Evolutionary conservation across 2,329 filamentous ascomycete genomes (phyloP).

Genomic region (Aureobasidium sp.): DNA sequence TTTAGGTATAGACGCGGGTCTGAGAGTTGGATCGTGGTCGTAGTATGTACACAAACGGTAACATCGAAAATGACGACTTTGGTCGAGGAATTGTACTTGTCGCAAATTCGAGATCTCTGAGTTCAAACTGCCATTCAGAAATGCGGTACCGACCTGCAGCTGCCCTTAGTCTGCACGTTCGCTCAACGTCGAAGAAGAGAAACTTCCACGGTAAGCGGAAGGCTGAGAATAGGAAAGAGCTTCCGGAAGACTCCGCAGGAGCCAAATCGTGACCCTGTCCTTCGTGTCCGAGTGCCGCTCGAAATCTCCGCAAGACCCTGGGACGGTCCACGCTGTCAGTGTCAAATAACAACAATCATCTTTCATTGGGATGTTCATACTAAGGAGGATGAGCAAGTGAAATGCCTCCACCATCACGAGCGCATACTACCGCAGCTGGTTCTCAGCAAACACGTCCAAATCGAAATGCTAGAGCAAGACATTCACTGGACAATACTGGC

Average conservation of each 20-base stretch:
- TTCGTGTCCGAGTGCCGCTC: background rate
- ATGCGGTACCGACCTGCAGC: background rate
- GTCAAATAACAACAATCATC: background rate
- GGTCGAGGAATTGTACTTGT: background rate
- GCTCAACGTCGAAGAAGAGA: background rate
- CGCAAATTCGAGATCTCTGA: background rate
- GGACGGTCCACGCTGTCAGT: background rate
- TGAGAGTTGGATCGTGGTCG: background rate
- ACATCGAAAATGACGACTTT: background rate
- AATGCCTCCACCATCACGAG: conserved; percentile 2
- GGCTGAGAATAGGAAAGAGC: background rate
- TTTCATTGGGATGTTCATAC: background rate
- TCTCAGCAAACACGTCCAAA: background rate
- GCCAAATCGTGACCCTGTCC: background rate
- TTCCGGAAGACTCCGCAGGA: background rate
- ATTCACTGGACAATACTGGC: conserved; percentile 5
- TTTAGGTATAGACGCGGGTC: background rate
- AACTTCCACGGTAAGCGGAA: background rate
- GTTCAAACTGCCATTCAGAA: background rate
- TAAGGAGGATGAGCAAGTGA: background rate
- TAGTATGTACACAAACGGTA: background rate
- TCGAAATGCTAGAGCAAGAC: background rate
- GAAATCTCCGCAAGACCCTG: background rate
- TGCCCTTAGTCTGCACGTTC: background rate
- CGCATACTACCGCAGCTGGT: background rate